A percentile compares a stretch with the other conserved stretches of the same genome.
These are phyloP conservation scores for Colletotrichum liaoningense DNA, from an alignment of 2,329 filamentous ascomycete genomes.

Conservation along the genomic window DNA sequence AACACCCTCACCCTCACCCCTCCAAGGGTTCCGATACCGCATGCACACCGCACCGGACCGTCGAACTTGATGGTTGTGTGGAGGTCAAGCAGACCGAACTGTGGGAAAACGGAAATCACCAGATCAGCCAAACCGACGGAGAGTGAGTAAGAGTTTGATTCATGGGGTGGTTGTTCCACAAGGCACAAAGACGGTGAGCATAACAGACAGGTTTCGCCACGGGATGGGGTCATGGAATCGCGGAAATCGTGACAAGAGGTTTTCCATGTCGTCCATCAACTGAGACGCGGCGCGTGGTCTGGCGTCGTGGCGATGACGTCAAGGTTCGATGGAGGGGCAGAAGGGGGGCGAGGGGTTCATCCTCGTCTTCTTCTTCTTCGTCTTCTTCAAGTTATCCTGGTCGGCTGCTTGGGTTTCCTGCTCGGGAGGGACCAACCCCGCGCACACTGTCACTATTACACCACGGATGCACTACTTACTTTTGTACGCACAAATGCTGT, in stretches of 20 bases:
- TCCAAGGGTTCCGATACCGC: too few relatives aligned
- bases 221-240: background rate
- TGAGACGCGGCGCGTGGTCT: background rate
- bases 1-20: too few relatives aligned
- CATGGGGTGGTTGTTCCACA: background rate
- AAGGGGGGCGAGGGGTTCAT: background rate
- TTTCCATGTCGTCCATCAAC: background rate
- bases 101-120: background rate
- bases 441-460: too few relatives aligned
- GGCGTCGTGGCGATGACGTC: constrained; percentile 12
- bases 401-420: background rate
- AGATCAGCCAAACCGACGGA: background rate
- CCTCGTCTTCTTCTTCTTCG: background rate
- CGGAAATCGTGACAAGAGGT: background rate
- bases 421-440: background rate
- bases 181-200: background rate
- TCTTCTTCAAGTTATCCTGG: background rate
- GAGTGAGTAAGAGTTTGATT: background rate
- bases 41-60: background rate
- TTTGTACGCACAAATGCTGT: background rate
- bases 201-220: background rate
- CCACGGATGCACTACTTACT: too few relatives aligned
- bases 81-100: background rate
- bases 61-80: background rate
- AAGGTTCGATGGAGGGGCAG: background rate